Percentiles rank a stretch among this genome's conserved stretches.
Conservation (phyloP, 345 rosid genomes). For the Bruguiera gymnorhiza region DNA sequence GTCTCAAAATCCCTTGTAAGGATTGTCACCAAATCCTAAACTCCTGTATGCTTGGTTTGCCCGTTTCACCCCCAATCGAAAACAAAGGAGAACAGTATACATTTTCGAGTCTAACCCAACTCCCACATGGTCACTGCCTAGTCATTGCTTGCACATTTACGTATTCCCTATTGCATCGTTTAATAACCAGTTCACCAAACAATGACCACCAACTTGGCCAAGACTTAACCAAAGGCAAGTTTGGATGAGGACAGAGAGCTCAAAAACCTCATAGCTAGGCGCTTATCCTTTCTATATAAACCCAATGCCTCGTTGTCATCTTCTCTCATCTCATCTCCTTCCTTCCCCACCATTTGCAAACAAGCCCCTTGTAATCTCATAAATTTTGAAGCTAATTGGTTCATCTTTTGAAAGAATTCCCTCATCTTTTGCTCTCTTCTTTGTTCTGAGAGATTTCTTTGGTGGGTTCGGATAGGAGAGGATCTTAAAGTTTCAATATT, state of each 20-base stretch:
- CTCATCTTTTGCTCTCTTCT: background rate
- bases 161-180: background rate
- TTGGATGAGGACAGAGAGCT: background rate
- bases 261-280: slow-evolving; percentile 5
- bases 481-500: background rate
- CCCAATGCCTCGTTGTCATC: slow-evolving; percentile 3
- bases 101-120: too few species aligned
- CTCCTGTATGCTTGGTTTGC: too few species aligned
- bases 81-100: too few species aligned
- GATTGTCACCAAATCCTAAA: too few species aligned
- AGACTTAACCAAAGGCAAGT: too few species aligned
- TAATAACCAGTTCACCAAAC: background rate
- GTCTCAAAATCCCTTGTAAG: too few species aligned
- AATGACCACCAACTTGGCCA: too few species aligned
- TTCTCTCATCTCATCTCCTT: background rate
- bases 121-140: too few species aligned
- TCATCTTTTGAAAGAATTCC: background rate
- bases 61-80: too few species aligned
- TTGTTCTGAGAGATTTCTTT: background rate
- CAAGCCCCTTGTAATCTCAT: background rate
- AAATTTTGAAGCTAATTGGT: background rate
- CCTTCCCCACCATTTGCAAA: background rate
- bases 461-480: slow-evolving; percentile 6
- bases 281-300: slow-evolving; percentile 28
- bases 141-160: too few species aligned